phyloP scores from a whole-genome alignment of 495 filamentous ascomycete species.

The Neurospora sp. region DNA sequence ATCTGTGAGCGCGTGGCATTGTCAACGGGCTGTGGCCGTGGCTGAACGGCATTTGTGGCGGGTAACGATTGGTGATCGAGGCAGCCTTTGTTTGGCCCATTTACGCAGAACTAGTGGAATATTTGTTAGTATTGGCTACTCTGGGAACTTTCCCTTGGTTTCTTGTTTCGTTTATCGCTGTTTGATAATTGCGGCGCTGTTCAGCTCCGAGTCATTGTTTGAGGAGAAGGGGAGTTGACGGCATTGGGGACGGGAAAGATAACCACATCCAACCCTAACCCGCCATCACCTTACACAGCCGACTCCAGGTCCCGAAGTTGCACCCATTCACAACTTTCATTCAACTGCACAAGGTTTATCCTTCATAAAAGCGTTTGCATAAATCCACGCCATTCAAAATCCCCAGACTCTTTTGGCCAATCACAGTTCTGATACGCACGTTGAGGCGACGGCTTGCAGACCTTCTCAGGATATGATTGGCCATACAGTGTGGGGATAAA shows the following conservation, averaged over 20 bases:
- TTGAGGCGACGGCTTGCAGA: too few relatives aligned
- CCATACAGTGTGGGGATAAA: too few relatives aligned
- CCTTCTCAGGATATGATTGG: too few relatives aligned
- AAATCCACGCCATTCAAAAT: background rate
- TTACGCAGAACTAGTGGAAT: background rate
- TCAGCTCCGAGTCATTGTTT: background rate
- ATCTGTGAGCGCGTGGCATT: background rate
- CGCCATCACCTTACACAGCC: background rate
- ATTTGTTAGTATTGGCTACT: background rate
- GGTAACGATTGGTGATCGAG: background rate
- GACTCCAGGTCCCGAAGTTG: background rate
- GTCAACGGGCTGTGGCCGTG: background rate
- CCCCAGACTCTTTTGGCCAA: too few relatives aligned
- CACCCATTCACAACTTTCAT: background rate
- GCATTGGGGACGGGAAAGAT: background rate
- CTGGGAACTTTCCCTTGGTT: background rate
- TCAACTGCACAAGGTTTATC: background rate
- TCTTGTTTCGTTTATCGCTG: background rate
- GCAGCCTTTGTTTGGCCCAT: background rate
- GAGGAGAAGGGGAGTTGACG: background rate
- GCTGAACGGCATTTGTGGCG: background rate
- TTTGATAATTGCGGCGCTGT: background rate
- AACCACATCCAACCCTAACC: background rate
- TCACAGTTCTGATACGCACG: too few relatives aligned
- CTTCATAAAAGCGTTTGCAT: background rate